phyloP scores from a whole-genome alignment of 805 yeast genomes.

The Zygotorulaspora sp. region DNA sequence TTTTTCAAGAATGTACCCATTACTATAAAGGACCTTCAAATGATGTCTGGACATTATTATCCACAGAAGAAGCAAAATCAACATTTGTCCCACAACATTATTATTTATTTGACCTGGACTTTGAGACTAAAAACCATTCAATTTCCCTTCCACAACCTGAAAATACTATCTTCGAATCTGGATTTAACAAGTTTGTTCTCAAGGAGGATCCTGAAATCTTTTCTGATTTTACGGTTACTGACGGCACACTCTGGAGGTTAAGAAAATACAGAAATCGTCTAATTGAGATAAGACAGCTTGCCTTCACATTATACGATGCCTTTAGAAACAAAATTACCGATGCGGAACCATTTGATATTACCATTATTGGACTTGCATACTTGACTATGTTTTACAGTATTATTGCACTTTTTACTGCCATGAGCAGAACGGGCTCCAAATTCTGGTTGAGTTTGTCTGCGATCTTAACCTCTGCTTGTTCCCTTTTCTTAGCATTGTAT shows the following conservation, averaged over 20 bases:
- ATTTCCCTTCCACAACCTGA: slow-evolving; percentile 26
- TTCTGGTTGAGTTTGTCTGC: slow-evolving; percentile 84
- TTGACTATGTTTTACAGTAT: slow-evolving; percentile 84
- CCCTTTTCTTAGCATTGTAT: slow-evolving; percentile 73
- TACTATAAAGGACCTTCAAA: slow-evolving; percentile 21
- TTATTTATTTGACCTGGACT: slow-evolving; percentile 30
- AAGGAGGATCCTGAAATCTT: slow-evolving; percentile 21
- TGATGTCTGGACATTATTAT: slow-evolving; percentile 21
- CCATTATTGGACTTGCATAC: slow-evolving; percentile 74
- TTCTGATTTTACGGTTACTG: slow-evolving; percentile 25
- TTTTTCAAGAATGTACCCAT: slow-evolving; percentile 28
- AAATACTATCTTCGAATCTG: slow-evolving; percentile 28
- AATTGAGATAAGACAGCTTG: slow-evolving; percentile 52
- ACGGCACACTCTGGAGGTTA: slow-evolving; percentile 57
- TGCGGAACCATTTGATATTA: slow-evolving; percentile 83
- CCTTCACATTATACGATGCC: slow-evolving; percentile 39
- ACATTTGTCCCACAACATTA: slow-evolving; percentile 25
- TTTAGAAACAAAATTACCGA: slow-evolving; percentile 47
- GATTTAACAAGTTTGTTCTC: slow-evolving; percentile 25
- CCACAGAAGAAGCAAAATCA: slow-evolving; percentile 19
- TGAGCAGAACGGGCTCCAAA: slow-evolving; percentile 73
- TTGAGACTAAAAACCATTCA: slow-evolving; percentile 18
- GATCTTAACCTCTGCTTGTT: slow-evolving; percentile 70
- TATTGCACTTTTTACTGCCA: slow-evolving; percentile 64
- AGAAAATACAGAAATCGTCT: slow-evolving; percentile 51